Evolutionary conservation across 2,329 filamentous ascomycete genomes (phyloP), one percentile per base, ranked within the genome.

Genomic region (Paraconiothyrium brasiliense): DNA sequence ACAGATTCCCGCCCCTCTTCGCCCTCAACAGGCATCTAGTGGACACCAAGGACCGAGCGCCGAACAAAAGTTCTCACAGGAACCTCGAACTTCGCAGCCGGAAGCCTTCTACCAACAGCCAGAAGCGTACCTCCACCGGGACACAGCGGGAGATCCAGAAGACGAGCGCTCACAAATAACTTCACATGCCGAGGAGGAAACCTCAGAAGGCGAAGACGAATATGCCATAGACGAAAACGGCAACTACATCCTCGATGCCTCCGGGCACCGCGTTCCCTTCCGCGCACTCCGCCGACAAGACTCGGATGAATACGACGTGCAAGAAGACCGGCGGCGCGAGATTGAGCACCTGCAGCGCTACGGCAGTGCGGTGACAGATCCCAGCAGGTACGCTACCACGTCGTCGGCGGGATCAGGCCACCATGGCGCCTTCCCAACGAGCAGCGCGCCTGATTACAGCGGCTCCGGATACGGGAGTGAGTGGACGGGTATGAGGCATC

Each of bases 231-330:
- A 79, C 49, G 71, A 74, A 47, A 67, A 69, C 43, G 76, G 77
- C n/a, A 73, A 76, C 64, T 78, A 71, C 58, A 71, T 79, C 20
- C 73, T 75, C 37, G 76, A 79, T 58, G 69, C 71, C 11, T 61
- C 70, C 9, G 77, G 77, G 22, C 76, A 70, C 49, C 76, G 75
- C 37, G 67, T 79, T 3, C 76, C 76, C 20, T 78, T 73, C 46
- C 71, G 74, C 43, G 66, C 70, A 13, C 65, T 77, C 11, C 76
- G 71, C 32, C 71, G 71, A 24, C 73, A 70, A 56, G 71, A 75
- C 41, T 76, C 74, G n/a, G 85, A 87, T 49, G 86, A 88, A 57
- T 86, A 85, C 66, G 85, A 86, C 51, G 83, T 83, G 16, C 78
- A 82, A 51, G 84, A 84, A 39, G 84, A 85, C 62, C 78, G 81